Evolutionary conservation across 2,329 filamentous ascomycete species (phyloP).

Genomic region (Fonsecaea nubica): DNA sequence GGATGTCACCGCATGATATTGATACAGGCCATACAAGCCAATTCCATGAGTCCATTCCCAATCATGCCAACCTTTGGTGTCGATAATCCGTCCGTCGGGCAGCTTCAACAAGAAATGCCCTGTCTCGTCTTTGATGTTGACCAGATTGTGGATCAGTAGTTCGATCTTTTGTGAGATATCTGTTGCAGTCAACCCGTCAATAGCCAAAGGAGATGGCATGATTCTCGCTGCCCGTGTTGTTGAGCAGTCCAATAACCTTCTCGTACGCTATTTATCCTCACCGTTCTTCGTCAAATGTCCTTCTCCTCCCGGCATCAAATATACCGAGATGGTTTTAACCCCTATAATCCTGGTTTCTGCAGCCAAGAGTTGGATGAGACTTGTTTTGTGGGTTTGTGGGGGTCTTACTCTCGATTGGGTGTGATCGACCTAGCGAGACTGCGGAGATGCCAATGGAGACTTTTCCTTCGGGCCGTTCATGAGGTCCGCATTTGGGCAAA

Average conservation of each 20-base stretch:
- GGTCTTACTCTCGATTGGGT: background rate
- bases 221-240: background rate
- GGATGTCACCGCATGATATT: conserved; percentile 77
- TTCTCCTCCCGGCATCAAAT: background rate
- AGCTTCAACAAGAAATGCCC: conserved; percentile 76
- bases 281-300: background rate
- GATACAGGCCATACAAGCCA: conserved; percentile 80
- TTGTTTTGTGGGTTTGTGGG: background rate
- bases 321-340: background rate
- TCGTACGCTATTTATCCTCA: background rate
- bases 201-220: conserved; percentile 33
- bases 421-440: background rate
- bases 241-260: background rate
- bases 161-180: conserved; percentile 64
- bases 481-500: background rate
- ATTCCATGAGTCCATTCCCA: conserved; percentile 76
- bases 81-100: conserved; percentile 75
- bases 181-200: conserved; percentile 31
- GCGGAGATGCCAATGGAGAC: background rate
- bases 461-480: background rate
- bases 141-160: conserved; percentile 72
- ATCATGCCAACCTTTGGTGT: conserved; percentile 82
- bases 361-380: background rate
- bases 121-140: conserved; percentile 77
- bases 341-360: background rate